Base-by-base conservation (phyloP, 2,329 filamentous ascomycete species). In the Claviceps africana region DNA sequence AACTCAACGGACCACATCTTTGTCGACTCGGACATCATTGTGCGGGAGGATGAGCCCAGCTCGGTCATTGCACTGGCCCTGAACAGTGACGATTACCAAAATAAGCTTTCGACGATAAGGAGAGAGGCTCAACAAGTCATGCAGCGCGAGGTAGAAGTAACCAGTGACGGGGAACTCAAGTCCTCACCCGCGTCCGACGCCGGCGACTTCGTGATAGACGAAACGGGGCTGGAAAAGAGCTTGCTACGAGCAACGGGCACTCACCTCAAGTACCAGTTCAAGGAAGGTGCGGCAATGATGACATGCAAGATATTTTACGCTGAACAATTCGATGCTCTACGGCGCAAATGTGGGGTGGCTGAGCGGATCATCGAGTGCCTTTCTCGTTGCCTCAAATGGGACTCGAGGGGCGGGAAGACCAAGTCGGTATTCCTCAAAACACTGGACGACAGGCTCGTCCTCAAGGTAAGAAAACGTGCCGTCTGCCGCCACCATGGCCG, bases 251-350 rank as follows among this genome's bases (percentile, higher is more conserved):
- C 84, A 31, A 94, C 88, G 0, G 90, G 91, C 39, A 95, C 88
- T 1, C 93, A 98, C 66, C 82, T 96, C 58, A 94, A 94, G 64
- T 98, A 96, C 64, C 88, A 95, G 55, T 98, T 97, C 68, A 84
- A 85, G 30, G 90, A 96, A 64, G 89, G 91, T 0, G 83, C 86
- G n/a, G 91, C 94, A 3, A 88, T 86, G 61, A 95, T 96, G 79
- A 85, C 91, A 48, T 97, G 94, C 73, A 98, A 98, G 69, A 93
- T 98, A 47, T 97, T 98, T 68, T 98, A 94, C 62, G 93, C 93
- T 0, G 93, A 97, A 66, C 93, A 96, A 57, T 98, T 98, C 60
- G 93, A 98, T 68, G 93, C 93, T 3, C 76, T 98, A 40, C 82
- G 93, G 52, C 81, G 87, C 53, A 96, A 95, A 67, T 97, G 91